Conservation (phyloP, 306 rosid genomes). For the Medicago lupulina region DNA sequence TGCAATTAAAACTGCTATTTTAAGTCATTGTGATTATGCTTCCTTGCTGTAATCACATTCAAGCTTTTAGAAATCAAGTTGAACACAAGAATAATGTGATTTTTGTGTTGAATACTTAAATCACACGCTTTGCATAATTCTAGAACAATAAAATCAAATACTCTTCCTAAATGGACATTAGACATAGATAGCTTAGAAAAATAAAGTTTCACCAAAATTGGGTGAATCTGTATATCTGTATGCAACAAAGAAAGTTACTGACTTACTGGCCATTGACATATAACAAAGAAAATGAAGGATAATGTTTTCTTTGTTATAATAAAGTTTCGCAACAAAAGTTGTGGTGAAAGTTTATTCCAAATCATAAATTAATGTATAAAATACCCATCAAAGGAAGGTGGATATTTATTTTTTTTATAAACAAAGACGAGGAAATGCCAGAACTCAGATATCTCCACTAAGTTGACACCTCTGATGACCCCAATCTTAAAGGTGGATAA, state of each 20-base stretch:
- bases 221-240: conserved; percentile 32
- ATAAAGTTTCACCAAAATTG: neutral
- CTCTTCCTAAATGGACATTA: conserved; percentile 8
- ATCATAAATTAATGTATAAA: neutral
- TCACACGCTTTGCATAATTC: conserved; percentile 50
- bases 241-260: neutral
- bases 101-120: conserved; percentile 38
- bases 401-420: neutral
- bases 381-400: conserved; percentile 18
- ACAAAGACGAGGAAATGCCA: too few species aligned
- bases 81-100: conserved; percentile 38
- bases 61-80: conserved; percentile 15
- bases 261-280: too few species aligned
- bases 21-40: conserved; percentile 39
- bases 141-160: conserved; percentile 36
- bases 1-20: conserved; percentile 28
- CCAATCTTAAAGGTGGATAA: neutral
- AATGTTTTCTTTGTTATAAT: too few species aligned
- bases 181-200: conserved; percentile 1
- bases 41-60: conserved; percentile 54
- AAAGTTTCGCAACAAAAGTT: too few species aligned
- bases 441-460: too few species aligned
- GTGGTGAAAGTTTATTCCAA: conserved; percentile 15
- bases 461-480: too few species aligned
- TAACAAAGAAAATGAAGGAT: too few species aligned